Base-by-base conservation (phyloP, 805 yeast species). In the Candida tibetensis region DNA sequence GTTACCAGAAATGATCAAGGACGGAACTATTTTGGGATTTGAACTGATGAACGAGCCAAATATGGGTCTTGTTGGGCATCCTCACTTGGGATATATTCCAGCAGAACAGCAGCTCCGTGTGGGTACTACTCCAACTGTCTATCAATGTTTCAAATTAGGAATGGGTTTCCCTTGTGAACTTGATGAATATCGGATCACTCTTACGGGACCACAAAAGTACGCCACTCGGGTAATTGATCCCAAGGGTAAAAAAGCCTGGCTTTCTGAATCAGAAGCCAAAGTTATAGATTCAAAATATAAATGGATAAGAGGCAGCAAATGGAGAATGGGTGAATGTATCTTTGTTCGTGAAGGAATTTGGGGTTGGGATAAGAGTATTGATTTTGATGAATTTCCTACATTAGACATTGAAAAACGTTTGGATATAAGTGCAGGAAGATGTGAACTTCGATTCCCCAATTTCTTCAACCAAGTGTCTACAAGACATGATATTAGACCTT, bases 1-100 rank as follows among this genome's bases (percentile, higher is more conserved):
- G 16, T 41, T 65, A 15, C 64, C 66, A 0, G 56, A 58, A 13
- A 59, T 69, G 66, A 41, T 69, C 14, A 48, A 49, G 22, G 52
- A 60, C 34, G 80, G 74, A 22, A 71, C 74, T n/a, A 59, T 86
- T 2, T 45, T 85, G n/a, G 97, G 95, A 2, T 69, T 86, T 40
- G 97, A 90, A 61, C 73, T 85, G 34, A 58, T 90, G 64, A 90
- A 90, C 57, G 97, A 90, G 57, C 96, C 96, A 5, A 83, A 78
- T 49, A 56, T 69, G 36, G 97, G 97, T 0, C 72, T 81, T 36
- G 71, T 83, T 29, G 95, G 93, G 0, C 71, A 72, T 34, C 61
- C 63, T 3, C 72, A 85, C 53, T 59, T 90, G 21, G 66, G 66
- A 7, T 49, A 48, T 1, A 55, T 81, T 15, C 90, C 93, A 0